Evolutionary conservation across 345 rosid species (phyloP), one percentile per base, ranked within the genome.

Genomic region (Microthlaspi erraticum): DNA sequence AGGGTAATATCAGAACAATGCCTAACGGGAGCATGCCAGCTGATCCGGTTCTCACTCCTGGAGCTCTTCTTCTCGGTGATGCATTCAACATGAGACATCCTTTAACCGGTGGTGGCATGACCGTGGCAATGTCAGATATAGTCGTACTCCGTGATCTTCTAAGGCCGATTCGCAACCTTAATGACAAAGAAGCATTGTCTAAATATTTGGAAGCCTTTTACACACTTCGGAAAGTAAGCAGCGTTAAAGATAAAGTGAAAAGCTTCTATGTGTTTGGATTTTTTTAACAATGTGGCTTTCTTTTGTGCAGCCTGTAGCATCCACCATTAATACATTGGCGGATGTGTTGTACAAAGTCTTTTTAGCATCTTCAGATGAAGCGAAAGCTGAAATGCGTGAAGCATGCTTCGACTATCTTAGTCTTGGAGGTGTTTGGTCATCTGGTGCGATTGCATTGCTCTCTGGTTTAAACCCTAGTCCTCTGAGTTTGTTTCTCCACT

Each of bases 71-170:
- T 38, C 66, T 82, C 9, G 88, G 88, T 4, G 86, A 82, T 78
- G 78, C 88, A 56, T 82, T 82, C 81, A 84, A 82, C 71, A 84
- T 84, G 86, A 81, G 84, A 6, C 88, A 84, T 74, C 88, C 86
- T 64, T 74, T 80, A 82, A 84, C 88, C 5, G 86, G 86, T 9
- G 84, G 86, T 64, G 88, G 86, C 36, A 84, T 84, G 88, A 84
- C 88, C 3, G 88, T 80, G 20, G 84, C 84, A 26, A 60, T 82
- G 65, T 76, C 86, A 2, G 88, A 80, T 74, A 80, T 84, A n/a
- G 81, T 80, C 51, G 66, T 84, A 6, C 81, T 84, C 5, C 80
- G 80, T 32, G 78, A 82, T 73, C 83, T 84, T n/a, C n/a, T n/a
- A n/a, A n/a, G n/a, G n/a, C n/a, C n/a, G n/a, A n/a, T n/a, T n/a